Percentiles rank a stretch among this genome's conserved stretches.
Conservation (phyloP, 345 rosid genomes). For the Eucalyptus tenuipes region DNA sequence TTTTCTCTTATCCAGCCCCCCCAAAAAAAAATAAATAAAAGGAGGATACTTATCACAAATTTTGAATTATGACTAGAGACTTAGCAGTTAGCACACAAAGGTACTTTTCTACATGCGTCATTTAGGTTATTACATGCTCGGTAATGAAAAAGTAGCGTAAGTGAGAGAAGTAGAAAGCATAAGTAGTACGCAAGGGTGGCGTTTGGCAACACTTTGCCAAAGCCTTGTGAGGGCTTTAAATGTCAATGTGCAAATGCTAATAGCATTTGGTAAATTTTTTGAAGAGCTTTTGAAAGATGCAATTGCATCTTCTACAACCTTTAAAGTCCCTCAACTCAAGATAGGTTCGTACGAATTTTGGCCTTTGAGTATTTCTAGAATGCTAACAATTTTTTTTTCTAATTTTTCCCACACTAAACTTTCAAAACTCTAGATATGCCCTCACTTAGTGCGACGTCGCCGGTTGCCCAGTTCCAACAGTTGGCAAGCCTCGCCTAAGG, state of each 20-base stretch:
- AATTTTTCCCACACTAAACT: fast-evolving
- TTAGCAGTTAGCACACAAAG: not conserved
- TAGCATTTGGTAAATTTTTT: too few relatives aligned
- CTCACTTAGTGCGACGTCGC: fast-evolving
- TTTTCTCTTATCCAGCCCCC: not conserved
- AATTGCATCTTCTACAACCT: too few relatives aligned
- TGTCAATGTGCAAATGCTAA: not conserved
- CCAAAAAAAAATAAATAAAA: too few relatives aligned
- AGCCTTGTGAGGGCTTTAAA: not conserved
- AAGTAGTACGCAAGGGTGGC: not conserved
- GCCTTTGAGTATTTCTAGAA: not conserved
- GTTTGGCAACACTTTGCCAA: not conserved
- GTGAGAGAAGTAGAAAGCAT: not conserved
- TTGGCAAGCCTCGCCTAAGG: not conserved
- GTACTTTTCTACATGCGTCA: not conserved
- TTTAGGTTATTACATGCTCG: not conserved
- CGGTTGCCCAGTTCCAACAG: fast-evolving
- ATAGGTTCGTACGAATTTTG: fast-evolving
- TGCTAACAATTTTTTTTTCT: not conserved
- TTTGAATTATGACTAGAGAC: not conserved
- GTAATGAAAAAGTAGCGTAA: not conserved
- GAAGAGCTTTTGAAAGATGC: too few relatives aligned
- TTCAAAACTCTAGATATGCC: too few relatives aligned
- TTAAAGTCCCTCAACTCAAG: too few relatives aligned
- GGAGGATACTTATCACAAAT: not conserved